A percentile compares a stretch with the other conserved stretches of the same genome.
These are phyloP conservation scores for Grosmannia penicillata DNA, from an alignment of 2,329 filamentous ascomycete species.

Conservation along the genomic window DNA sequence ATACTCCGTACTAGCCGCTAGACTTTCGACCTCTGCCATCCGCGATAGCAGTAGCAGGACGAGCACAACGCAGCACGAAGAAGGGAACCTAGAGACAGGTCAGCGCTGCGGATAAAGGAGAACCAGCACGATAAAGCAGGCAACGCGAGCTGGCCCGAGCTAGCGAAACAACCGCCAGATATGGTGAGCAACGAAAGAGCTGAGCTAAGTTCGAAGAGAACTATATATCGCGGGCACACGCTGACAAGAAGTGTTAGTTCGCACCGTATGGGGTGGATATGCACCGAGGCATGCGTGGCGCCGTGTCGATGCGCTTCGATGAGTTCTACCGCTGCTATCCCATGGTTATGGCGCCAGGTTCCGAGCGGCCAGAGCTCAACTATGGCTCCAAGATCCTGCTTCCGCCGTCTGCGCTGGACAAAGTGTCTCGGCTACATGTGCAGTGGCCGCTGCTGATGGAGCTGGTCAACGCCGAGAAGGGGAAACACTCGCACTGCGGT, in stretches of 20 bases:
- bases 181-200: too few relatives aligned
- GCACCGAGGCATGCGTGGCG: constrained; percentile 26
- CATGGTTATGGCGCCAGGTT: constrained; percentile 81
- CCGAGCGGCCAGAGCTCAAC: constrained; percentile 80
- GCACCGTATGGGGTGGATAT: constrained; percentile 5
- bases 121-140: too few relatives aligned
- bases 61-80: too few relatives aligned
- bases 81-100: too few relatives aligned
- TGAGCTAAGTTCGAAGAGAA: too few relatives aligned
- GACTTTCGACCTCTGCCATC: too few relatives aligned
- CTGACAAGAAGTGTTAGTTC: background rate
- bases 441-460: constrained; percentile 97
- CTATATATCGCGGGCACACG: too few relatives aligned
- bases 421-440: constrained; percentile 88
- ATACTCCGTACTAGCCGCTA: too few relatives aligned
- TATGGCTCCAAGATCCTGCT: constrained; percentile 96
- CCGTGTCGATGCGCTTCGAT: constrained; percentile 67
- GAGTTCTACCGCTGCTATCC: constrained; percentile 98
- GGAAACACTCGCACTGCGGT: constrained; percentile 76
- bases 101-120: too few relatives aligned
- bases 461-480: constrained; percentile 73
- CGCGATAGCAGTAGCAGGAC: too few relatives aligned
- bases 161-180: too few relatives aligned
- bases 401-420: constrained; percentile 91
- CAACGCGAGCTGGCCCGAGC: too few relatives aligned